phyloP scores from a whole-genome alignment of 2,329 filamentous ascomycete genomes.

The Dothiorella sarmentorum region DNA sequence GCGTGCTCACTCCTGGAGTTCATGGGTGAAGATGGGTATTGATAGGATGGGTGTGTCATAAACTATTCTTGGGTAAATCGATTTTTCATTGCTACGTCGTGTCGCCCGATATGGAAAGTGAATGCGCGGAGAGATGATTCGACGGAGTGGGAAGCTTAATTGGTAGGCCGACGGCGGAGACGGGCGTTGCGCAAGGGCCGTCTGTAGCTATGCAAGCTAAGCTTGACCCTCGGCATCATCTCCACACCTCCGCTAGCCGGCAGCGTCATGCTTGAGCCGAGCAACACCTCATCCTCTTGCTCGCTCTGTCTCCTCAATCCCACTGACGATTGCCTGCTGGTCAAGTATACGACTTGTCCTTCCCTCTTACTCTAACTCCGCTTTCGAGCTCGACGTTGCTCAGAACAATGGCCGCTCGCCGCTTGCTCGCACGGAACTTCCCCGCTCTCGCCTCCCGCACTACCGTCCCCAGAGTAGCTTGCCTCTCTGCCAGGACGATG shows the following conservation, averaged over 20 bases:
- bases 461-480: slow-evolving; percentile 32
- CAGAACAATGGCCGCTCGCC: slow-evolving; percentile 44
- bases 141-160: not conserved
- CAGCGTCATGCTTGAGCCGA: slow-evolving; percentile 14
- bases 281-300: not conserved
- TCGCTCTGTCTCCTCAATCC: not conserved
- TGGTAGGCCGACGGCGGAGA: not conserved
- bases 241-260: slow-evolving; percentile 12
- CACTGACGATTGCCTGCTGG: not conserved
- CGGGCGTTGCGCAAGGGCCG: not conserved
- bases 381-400: not conserved
- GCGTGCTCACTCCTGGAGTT: slow-evolving; percentile 11
- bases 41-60: slow-evolving; percentile 3
- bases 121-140: not conserved
- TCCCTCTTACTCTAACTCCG: not conserved
- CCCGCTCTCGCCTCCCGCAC: slow-evolving; percentile 40
- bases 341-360: not conserved
- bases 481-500: slow-evolving; percentile 40
- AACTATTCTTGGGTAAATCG: slow-evolving; percentile 9
- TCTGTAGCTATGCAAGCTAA: not conserved
- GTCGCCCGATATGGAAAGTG: not conserved
- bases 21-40: not conserved
- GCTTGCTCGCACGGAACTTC: slow-evolving; percentile 42
- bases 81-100: not conserved
- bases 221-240: slow-evolving; percentile 10